phyloP scores from a whole-genome alignment of 192 early-diverging fungal genomes.

The Chytriomyces sp. region DNA sequence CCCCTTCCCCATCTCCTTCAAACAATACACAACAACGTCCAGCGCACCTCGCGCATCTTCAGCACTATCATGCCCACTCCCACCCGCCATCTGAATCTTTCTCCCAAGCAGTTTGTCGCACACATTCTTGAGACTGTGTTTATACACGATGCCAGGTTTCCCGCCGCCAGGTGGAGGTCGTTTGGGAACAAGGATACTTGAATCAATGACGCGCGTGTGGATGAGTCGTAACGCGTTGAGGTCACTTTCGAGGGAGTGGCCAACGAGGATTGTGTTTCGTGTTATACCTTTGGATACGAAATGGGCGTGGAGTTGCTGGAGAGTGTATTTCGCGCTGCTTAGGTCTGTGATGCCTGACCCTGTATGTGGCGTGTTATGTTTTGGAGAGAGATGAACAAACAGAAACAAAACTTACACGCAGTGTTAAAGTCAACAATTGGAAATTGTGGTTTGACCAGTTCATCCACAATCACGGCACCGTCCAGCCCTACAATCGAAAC shows the following conservation, averaged over 20 bases:
- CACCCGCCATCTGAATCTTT: conserved; percentile 57
- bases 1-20: conserved; percentile 38
- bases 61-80: conserved; percentile 67
- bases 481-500: conserved; percentile 60
- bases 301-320: conserved; percentile 43
- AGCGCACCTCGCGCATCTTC: conserved; percentile 73
- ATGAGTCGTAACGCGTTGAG: conserved; percentile 64
- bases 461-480: conserved; percentile 61
- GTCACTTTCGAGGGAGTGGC: conserved; percentile 74
- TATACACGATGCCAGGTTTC: conserved; percentile 54
- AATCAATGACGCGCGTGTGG: conserved; percentile 70
- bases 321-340: conserved; percentile 53
- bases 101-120: conserved; percentile 57
- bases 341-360: conserved; percentile 59
- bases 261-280: conserved; percentile 63
- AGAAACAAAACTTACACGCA: conserved; percentile 16
- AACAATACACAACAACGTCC: conserved; percentile 67
- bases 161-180: conserved; percentile 13
- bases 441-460: conserved; percentile 59
- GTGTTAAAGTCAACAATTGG: conserved; percentile 70
- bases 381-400: background rate
- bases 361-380: background rate
- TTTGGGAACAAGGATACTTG: conserved; percentile 59
- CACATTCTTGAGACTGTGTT: conserved; percentile 61
- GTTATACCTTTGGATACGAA: conserved; percentile 50